Base-by-base conservation (phyloP, 2,329 filamentous ascomycete species). In the Ophiostoma ulmi region DNA sequence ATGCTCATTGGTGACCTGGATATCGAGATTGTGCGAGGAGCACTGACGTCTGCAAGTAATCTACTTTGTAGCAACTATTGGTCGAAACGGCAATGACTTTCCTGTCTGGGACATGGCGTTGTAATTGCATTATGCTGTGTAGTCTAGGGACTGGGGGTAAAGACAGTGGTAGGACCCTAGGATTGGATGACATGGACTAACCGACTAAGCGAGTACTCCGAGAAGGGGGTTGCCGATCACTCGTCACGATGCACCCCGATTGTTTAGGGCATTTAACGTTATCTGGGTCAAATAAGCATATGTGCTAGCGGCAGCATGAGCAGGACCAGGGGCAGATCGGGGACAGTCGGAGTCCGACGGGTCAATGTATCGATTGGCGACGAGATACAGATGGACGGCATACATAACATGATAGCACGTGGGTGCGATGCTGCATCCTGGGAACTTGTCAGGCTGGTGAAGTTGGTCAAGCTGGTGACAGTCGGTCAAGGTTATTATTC, bases 31-130 rank as follows among this genome's bases (percentile, higher is more conserved):
- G 58, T n/a, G 61, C 61, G 35, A 64, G 31, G 13, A 63, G 26
- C 58, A 63, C 26, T 63, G 26, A 63, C 58, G 26, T 38, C 61
- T 64, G 31, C 58, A 20, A 38, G 14, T n/a, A 36, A 38, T 58
- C 52, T 58, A n/a, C 44, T 11, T 39, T 10, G 38, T 39, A n/a
- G 17, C 52, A 58, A 26, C 52, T 26, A 58, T 58, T 58, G 22
- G 52, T 31, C 52, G 52, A 65, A 22, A 39, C 63, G 17, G 20
- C 36, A 39, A 36, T 7, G 63, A 68, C 69, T 70, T 68, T 63
- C 66, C 65, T 68, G 35, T 64, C 38, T 64, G 35, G 69, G 69
- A 55, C 61, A 10, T 70, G 61, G 36, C 63, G 38, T 48, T 39
- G 63, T 65, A 31, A 36, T 20, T 67, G 64, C 38, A 41, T 41